Conservation (phyloP, 1,284 basidiomycete genomes). For the Apiotrichum laibachii region DNA sequence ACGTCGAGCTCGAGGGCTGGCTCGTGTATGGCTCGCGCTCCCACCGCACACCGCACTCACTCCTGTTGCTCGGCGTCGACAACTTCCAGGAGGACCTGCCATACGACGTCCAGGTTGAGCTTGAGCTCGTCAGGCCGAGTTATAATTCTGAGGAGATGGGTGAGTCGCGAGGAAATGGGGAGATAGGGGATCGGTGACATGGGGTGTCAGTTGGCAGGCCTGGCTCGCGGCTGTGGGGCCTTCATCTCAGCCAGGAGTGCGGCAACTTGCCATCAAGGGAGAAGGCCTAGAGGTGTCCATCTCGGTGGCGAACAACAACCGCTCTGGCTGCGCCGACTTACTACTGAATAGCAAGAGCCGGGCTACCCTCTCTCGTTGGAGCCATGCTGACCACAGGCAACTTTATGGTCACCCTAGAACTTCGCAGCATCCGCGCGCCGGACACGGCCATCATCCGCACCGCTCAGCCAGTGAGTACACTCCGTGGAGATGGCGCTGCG, state of each 20-base stretch:
- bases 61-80: conserved; percentile 34
- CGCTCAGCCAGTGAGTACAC: conserved; percentile 42
- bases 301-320: too few species aligned
- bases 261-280: too few species aligned
- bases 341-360: too few species aligned
- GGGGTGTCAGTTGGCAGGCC: too few species aligned
- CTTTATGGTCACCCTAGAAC: conserved; percentile 50
- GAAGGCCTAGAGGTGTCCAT: too few species aligned
- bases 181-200: background rate
- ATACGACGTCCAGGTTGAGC: conserved; percentile 50
- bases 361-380: background rate
- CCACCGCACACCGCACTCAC: conserved; percentile 44
- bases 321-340: too few species aligned
- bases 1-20: conserved; percentile 50
- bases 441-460: conserved; percentile 32
- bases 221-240: too few species aligned
- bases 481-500: too few species aligned
- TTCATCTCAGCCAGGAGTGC: too few species aligned
- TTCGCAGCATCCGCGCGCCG: conserved; percentile 32
- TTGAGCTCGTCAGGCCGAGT: conserved; percentile 48
- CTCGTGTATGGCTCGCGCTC: conserved; percentile 38
- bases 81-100: conserved; percentile 47
- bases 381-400: conserved; percentile 35
- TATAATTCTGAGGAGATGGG: conserved; percentile 36
- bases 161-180: conserved; percentile 13